Base-by-base conservation (phyloP, 495 filamentous ascomycete species). In the Penicillium egyptiacum region DNA sequence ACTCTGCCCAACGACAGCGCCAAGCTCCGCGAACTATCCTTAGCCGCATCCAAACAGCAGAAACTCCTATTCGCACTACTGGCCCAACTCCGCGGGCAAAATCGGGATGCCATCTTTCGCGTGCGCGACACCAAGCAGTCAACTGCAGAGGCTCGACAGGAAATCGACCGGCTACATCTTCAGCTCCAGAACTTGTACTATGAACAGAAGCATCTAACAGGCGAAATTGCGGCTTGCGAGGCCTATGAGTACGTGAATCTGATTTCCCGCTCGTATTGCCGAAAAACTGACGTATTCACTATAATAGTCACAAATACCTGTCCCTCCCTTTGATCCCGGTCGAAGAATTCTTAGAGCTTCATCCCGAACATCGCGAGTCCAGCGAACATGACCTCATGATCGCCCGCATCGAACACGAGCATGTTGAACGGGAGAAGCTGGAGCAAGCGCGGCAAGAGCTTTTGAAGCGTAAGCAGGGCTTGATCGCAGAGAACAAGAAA, bases 171-270 rank as follows among this genome's bases (percentile, higher is more conserved):
- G 50, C 79, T 98, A 56, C 92, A 97, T 75, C 82, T 98, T 19
- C 87, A 95, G 67, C 79, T 98, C 26, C 92, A 98, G 70, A 98
- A 98, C 69, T 79, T 98, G 23, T 93, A 95, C 72, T 98, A 98
- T 70, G 94, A 98, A 71, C 91, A 96, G 70, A 81, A 89, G 56
- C 90, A 96, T 74, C 76, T 98, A 56, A 83, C 86, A 44, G 90
- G 90, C 22, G 95, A 98, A 73, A 98, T 98, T 60, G 77, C 82
- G 3, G 92, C 89, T 30, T 97, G 95, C 73, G 89, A 94, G 66
- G 86, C 85, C 37, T 98, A 96, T 58, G 89, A 96, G 93, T 96
- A 79, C 58, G 89, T 85, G 8, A n/a, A 23, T 42, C 20, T 26
- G 30, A 40, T 33, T 35, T 19, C 19, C 9, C 19, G 25, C n/a